These are phyloP conservation scores for Colletotrichum aenigma DNA, from an alignment of 2,329 filamentous ascomycete species.

Conservation along the genomic window DNA sequence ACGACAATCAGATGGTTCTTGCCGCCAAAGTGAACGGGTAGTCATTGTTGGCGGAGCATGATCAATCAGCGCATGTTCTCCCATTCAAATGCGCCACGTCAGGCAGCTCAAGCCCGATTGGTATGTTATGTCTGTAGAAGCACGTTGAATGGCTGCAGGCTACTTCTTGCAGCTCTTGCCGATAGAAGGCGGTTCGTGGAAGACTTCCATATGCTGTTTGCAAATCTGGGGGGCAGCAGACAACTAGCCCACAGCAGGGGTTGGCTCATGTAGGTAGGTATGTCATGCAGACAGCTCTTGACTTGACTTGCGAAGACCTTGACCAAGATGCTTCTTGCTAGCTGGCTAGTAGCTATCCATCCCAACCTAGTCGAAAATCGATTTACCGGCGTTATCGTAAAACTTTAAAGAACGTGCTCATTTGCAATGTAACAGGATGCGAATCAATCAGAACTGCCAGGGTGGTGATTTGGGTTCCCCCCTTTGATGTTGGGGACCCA, in stretches of 20 bases:
- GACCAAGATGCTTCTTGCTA: neutral
- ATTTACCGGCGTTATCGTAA: neutral
- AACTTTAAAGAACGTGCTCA: neutral
- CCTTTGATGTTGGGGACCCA: neutral
- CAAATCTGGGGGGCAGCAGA: neutral
- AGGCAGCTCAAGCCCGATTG: neutral
- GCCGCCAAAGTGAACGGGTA: neutral
- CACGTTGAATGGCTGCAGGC: neutral
- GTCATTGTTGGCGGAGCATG: neutral
- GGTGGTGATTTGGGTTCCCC: neutral
- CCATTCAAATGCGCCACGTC: neutral
- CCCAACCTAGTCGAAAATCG: neutral
- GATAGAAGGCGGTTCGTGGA: neutral
- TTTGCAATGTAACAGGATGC: neutral
- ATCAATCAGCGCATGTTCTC: neutral
- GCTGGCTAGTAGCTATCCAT: neutral
- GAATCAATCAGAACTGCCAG: neutral
- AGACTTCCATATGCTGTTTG: neutral
- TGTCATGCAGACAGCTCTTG: slow-evolving; percentile 13
- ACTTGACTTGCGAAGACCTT: neutral
- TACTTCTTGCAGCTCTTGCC: neutral
- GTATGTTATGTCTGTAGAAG: neutral
- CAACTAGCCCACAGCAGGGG: slow-evolving; percentile 5
- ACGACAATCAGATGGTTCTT: neutral
- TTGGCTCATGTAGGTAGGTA: slow-evolving; percentile 12